These are phyloP conservation scores for Aureobasidium subglaciale DNA, from an alignment of 2,329 filamentous ascomycete species.

Conservation along the genomic window DNA sequence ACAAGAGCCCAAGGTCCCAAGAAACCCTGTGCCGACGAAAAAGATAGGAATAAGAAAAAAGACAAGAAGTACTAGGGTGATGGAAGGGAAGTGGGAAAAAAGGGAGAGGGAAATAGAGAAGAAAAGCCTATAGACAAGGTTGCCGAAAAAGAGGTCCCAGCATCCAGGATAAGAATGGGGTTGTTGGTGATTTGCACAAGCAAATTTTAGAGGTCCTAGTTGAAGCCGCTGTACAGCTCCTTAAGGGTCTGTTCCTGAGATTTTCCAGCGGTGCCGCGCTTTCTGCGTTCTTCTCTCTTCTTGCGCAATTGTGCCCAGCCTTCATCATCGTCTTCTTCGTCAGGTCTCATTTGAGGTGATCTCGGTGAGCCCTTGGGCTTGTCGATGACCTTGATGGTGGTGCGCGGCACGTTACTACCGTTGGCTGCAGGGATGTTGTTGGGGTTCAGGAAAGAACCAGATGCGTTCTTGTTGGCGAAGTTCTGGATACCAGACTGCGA, in stretches of 20 bases:
- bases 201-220: constrained; percentile 5
- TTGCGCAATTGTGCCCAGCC: constrained; percentile 30
- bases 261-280: constrained; percentile 22
- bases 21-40: not conserved
- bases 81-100: constrained; percentile 8
- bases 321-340: constrained; percentile 28
- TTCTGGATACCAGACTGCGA: constrained; percentile 16
- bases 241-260: constrained; percentile 22
- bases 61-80: constrained; percentile 14
- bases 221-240: constrained; percentile 25
- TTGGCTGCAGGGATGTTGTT: constrained; percentile 21
- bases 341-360: constrained; percentile 13
- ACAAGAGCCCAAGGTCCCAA: not conserved
- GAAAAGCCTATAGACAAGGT: constrained; percentile 10
- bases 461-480: constrained; percentile 13
- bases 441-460: constrained; percentile 25
- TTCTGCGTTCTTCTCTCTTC: constrained; percentile 30
- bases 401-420: constrained; percentile 19
- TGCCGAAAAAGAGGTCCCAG: not conserved
- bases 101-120: not conserved
- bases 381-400: constrained; percentile 30
- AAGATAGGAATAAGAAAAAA: not conserved
- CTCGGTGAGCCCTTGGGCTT: constrained; percentile 30
- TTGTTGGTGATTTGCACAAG: not conserved
- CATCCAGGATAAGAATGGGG: not conserved